Evolutionary conservation across 2,329 filamentous ascomycete species (phyloP), one percentile per base, ranked within the genome.

Genomic region (Thelonectria rubi): DNA sequence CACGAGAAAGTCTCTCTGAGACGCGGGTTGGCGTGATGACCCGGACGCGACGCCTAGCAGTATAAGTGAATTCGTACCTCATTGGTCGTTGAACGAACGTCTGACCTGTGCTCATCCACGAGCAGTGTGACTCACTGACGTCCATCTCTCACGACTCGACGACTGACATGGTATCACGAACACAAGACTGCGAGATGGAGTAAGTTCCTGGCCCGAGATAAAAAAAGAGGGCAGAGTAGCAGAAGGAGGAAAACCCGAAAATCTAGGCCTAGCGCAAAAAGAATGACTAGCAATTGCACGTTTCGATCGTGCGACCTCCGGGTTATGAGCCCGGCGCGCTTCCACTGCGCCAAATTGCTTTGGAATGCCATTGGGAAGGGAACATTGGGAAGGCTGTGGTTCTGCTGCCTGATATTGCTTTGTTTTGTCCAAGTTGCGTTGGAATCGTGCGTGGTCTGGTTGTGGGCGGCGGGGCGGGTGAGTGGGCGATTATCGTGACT

Each of bases 251-350:
- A 45, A 21, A 14, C n/a, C n/a, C n/a, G 3, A 8, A 45, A 45
- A 17, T 21, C 9, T 6, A 10, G 18, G 8, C 11, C 24, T 15
- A 11, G 18, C 3, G 7, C 32, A 34, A 34, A 46, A 43, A 54
- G 8, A 52, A 40, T 9, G 5, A 21, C 42, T 55, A 55, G 53
- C 51, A 55, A 55, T 55, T 55, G 51, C 58, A 60, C 58, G 58
- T 60, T 60, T 60, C 58, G 58, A 60, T 55, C 50, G 51, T 60
- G 58, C 58, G 58, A 59, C 55, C 57, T 59, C 57, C 57, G 57
- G 57, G 57, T 59, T 59, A 59, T 59, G 57, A 59, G 57, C 57
- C 57, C 57, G 57, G 57, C 46, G 58, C 51, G 51, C 58, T 60
- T 60, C 51, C 52, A 55, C 58, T 55, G 51, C 52, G 52, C 52